A percentile compares a stretch with the other conserved stretches of the same genome.
These are phyloP conservation scores for Geoglossum cookeanum DNA, from an alignment of 2,329 filamentous ascomycete genomes.

Conservation along the genomic window DNA sequence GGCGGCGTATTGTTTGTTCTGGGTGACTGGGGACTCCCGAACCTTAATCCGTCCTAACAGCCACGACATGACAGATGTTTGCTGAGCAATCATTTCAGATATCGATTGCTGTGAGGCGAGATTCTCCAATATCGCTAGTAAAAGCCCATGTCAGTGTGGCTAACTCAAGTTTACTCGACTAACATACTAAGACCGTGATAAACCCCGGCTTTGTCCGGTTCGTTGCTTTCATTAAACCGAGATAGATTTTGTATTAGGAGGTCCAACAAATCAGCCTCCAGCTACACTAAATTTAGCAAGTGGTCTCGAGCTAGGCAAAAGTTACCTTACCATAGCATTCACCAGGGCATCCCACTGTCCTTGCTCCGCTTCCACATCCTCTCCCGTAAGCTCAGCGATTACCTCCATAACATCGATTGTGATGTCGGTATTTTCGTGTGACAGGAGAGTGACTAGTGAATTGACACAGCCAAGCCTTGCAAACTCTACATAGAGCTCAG, in stretches of 20 bases:
- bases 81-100: slow-evolving; percentile 51
- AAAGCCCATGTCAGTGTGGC: neutral
- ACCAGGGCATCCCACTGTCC: slow-evolving; percentile 66
- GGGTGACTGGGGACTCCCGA: slow-evolving; percentile 48
- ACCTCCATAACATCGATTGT: slow-evolving; percentile 83
- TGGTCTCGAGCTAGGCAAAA: neutral
- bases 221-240: slow-evolving; percentile 53
- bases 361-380: slow-evolving; percentile 68
- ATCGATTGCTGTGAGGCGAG: slow-evolving; percentile 51
- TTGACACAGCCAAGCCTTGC: slow-evolving; percentile 51
- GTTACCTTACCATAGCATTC: slow-evolving; percentile 29
- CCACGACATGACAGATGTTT: slow-evolving; percentile 54
- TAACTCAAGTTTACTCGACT: neutral
- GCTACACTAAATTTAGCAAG: slow-evolving; percentile 4
- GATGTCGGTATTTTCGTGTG: slow-evolving; percentile 94
- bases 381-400: slow-evolving; percentile 76
- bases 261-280: slow-evolving; percentile 48
- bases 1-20: slow-evolving; percentile 91
- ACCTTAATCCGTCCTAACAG: slow-evolving; percentile 54
- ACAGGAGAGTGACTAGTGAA: slow-evolving; percentile 61
- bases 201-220: slow-evolving; percentile 63
- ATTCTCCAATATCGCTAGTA: slow-evolving; percentile 54
- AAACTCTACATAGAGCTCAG: slow-evolving; percentile 66
- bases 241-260: slow-evolving; percentile 60
- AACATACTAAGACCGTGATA: slow-evolving; percentile 53